phyloP scores from a whole-genome alignment of 2,329 filamentous ascomycete genomes.

The Venturia pyrina region DNA sequence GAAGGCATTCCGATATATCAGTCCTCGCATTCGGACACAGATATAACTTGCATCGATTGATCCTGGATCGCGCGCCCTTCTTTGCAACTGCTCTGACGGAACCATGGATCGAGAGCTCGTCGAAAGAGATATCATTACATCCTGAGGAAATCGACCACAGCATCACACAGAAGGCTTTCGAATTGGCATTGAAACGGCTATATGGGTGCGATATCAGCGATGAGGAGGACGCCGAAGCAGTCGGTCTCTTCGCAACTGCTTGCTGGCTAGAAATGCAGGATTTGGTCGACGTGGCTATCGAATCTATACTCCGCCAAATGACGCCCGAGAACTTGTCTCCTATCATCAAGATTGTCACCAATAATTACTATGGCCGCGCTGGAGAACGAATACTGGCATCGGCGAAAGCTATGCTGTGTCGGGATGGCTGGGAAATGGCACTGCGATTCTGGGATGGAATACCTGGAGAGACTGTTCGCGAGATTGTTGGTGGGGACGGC shows the following conservation, averaged over 20 bases:
- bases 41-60: conserved; percentile 44
- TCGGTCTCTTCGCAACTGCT: conserved; percentile 45
- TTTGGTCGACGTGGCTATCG: conserved; percentile 42
- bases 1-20: conserved; percentile 44
- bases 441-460: conserved; percentile 46
- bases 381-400: conserved; percentile 46
- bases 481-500: conserved; percentile 48
- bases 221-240: conserved; percentile 43
- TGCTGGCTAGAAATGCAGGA: conserved; percentile 51
- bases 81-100: conserved; percentile 44
- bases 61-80: conserved; percentile 47
- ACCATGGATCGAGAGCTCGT: conserved; percentile 45
- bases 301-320: conserved; percentile 46
- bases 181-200: conserved; percentile 43
- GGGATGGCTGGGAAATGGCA: conserved; percentile 48
- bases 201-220: conserved; percentile 40
- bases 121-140: conserved; percentile 41
- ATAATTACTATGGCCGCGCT: conserved; percentile 45
- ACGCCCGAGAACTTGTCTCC: conserved; percentile 37
- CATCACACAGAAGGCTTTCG: conserved; percentile 44
- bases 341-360: conserved; percentile 43
- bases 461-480: conserved; percentile 46
- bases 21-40: conserved; percentile 41
- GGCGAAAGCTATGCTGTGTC: conserved; percentile 48
- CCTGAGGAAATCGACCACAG: conserved; percentile 44